phyloP scores from a whole-genome alignment of 305 asterid species.

The Plantago lanceolata region DNA sequence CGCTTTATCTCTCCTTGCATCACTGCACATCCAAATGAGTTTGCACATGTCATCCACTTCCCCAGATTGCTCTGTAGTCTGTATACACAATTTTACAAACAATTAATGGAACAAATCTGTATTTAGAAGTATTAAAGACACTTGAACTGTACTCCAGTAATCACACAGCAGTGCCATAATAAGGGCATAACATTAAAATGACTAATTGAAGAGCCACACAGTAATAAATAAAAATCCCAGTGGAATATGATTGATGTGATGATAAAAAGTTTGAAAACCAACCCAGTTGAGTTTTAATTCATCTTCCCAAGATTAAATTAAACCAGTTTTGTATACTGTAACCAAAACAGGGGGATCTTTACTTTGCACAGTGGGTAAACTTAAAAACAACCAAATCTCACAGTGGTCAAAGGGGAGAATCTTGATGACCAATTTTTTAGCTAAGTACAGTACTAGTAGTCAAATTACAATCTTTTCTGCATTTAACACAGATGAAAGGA shows the following conservation, averaged over 20 bases:
- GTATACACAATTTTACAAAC: no score
- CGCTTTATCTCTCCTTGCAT: no score
- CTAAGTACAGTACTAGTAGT: slow-evolving; percentile 29
- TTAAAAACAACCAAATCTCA: no score
- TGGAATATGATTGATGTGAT: slow-evolving; percentile 38
- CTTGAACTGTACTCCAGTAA: no score
- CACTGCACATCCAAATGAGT: no score
- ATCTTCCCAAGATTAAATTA: no score
- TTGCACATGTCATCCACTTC: no score
- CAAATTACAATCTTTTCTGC: slow-evolving; percentile 35
- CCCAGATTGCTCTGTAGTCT: no score
- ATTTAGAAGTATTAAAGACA: no score
- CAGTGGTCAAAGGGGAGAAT: slow-evolving; percentile 36
- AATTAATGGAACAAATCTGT: no score
- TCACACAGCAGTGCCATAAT: no score
- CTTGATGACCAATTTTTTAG: slow-evolving; percentile 17
- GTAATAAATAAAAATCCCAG: not conserved
- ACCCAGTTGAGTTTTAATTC: slow-evolving; percentile 8
- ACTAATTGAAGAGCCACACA: slow-evolving; percentile 15
- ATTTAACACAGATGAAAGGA: slow-evolving; percentile 48
- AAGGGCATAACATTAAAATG: slow-evolving; percentile 22
- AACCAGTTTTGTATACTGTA: no score
- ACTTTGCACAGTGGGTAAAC: slow-evolving; percentile 30
- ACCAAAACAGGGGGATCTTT: slow-evolving; percentile 6
- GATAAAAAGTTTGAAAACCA: slow-evolving; percentile 17